Evolutionary conservation across 352 stramenopile genomes (phyloP), one percentile per base, ranked within the genome.

Genomic region (Pythium periplocum): DNA sequence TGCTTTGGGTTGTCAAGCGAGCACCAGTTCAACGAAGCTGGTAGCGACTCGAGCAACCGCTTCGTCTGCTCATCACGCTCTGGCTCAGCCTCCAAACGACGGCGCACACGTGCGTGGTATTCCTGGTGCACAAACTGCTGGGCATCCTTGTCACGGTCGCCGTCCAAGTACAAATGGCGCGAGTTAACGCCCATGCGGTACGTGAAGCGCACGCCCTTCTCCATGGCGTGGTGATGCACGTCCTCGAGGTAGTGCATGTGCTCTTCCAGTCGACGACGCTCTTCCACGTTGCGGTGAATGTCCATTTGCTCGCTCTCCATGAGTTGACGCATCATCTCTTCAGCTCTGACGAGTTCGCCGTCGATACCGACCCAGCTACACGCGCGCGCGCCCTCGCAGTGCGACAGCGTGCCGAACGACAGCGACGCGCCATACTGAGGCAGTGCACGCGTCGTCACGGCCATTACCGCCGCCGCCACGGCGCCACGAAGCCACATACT

Each of bases 181-280:
- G 69, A 42, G 55, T 80, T 89, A 49, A 93, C 74, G 42, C 82
- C 82, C 66, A 86, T 74, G 3, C 61, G 51, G 66, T 87, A 88
- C 41, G 75, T 58, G 35, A 93, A 88, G 9, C 47, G 33, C 35
- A 86, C 53, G n/a, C 67, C 68, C 17, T 65, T 55, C 2, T 48
- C 34, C 34, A 37, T 43, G 11, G 82, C 78, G 51, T 80, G 66
- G 57, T 55, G 61, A 41, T 87, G 66, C 35, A 93, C 74, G 57
- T 82, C 72, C 53, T 91, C 74, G 12, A 91, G 53, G 62, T 91
- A 89, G 30, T 71, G 59, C 32, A 89, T 64, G 62, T 87, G 76
- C 17, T 59, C 55, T 45, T 87, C 64, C 49, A 91, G 66, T n/a
- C 72, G 73, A 7, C 64, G 71, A 41, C 71, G 65, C 52, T 72